Evolutionary conservation across 139 green algal species (phyloP).

Genomic region (Tetratostichococcus sp.): DNA sequence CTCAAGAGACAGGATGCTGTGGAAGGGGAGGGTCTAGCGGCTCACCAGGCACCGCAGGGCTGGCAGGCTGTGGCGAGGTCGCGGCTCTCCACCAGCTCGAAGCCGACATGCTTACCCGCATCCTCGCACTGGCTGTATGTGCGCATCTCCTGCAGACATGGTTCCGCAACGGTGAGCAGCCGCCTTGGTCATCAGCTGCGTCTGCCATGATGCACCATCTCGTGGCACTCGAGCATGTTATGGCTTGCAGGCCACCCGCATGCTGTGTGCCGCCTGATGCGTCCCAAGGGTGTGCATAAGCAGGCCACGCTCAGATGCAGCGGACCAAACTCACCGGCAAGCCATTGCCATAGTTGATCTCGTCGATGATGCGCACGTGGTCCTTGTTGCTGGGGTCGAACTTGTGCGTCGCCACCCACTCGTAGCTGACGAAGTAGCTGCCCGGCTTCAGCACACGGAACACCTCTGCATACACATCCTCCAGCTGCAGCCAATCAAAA

Average conservation of each 20-base stretch:
- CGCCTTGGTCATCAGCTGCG: no score
- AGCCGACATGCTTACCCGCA: constrained; percentile 76
- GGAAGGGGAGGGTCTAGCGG: no score
- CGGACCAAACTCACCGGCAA: constrained; percentile 65
- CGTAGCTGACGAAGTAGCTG: constrained; percentile 82
- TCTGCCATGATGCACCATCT: no score
- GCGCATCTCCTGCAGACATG: constrained; percentile 75
- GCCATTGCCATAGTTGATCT: constrained; percentile 97
- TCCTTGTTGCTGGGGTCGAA: constrained; percentile 80
- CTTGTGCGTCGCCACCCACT: constrained; percentile 90
- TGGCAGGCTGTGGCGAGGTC: constrained; percentile 50
- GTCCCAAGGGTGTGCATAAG: no score
- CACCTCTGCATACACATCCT: constrained; percentile 86
- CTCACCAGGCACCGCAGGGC: not conserved
- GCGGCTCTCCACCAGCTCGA: constrained; percentile 55
- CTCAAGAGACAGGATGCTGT: no score
- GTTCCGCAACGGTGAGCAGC: no score
- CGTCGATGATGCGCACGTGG: constrained; percentile 90
- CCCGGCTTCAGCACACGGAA: constrained; percentile 94
- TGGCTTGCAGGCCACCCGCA: no score
- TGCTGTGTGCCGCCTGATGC: no score
- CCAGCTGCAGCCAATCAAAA: constrained; percentile 45
- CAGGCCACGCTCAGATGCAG: no score
- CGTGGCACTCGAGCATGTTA: no score
- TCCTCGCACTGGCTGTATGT: constrained; percentile 78